Evolutionary conservation across 2,329 filamentous ascomycete genomes (phyloP).

Genomic region (Aspergillus sojae): DNA sequence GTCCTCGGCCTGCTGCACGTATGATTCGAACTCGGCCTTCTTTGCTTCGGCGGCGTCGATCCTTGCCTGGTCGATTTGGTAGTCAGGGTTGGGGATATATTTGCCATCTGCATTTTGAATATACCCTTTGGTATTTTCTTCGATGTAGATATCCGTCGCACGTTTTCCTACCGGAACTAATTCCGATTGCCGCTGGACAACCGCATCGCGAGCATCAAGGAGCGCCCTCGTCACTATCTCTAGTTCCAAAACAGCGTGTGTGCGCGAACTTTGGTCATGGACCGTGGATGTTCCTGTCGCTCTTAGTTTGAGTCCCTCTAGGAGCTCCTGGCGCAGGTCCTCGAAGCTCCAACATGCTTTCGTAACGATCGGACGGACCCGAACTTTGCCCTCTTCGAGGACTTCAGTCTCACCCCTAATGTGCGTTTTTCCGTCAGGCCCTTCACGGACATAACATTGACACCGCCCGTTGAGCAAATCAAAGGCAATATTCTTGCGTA

Average conservation of each 20-base stretch:
- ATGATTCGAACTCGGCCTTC: conserved; percentile 39
- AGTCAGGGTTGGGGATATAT: conserved; percentile 39
- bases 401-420: conserved; percentile 48
- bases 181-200: conserved; percentile 48
- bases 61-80: conserved; percentile 37
- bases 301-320: conserved; percentile 32
- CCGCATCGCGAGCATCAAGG: conserved; percentile 39
- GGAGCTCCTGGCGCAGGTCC: conserved; percentile 32
- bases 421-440: conserved; percentile 43
- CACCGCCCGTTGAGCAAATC: conserved; percentile 45
- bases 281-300: conserved; percentile 43
- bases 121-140: conserved; percentile 38
- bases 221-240: conserved; percentile 45
- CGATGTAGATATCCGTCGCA: conserved; percentile 45
- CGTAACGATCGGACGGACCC: conserved; percentile 42
- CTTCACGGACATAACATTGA: conserved; percentile 47
- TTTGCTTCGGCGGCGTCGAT: conserved; percentile 45
- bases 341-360: conserved; percentile 39
- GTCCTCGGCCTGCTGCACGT: conserved; percentile 39
- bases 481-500: conserved; percentile 46
- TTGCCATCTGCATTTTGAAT: conserved; percentile 35
- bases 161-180: conserved; percentile 49
- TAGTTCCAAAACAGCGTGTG: conserved; percentile 48
- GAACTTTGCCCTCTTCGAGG: conserved; percentile 44
- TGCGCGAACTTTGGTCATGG: conserved; percentile 50